Evolutionary conservation across 768 basidiomycete species (phyloP).

Genomic region (Collybia nuda): DNA sequence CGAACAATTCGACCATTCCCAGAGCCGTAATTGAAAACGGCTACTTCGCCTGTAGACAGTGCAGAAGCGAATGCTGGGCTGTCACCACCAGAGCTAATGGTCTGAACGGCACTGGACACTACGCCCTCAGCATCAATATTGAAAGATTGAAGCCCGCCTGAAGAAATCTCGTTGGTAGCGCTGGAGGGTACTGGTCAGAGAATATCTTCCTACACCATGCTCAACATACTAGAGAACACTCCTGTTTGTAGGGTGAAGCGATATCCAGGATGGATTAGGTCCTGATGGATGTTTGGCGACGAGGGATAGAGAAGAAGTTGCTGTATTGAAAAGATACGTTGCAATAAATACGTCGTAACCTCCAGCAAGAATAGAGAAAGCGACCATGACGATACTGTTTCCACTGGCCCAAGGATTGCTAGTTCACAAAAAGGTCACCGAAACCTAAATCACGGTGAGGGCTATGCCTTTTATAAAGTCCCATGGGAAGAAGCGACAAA

Average conservation of each 20-base stretch:
- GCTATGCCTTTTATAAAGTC: background rate
- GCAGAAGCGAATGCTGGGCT: constrained; percentile 50
- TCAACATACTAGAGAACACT: constrained; percentile 59
- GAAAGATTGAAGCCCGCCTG: constrained; percentile 59
- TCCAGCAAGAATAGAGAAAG: constrained; percentile 67
- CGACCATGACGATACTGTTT: constrained; percentile 45
- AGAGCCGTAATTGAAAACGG: constrained; percentile 55
- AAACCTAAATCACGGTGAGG: background rate
- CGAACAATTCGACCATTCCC: constrained; percentile 57
- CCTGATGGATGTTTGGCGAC: constrained; percentile 49
- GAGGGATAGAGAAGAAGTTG: constrained; percentile 45
- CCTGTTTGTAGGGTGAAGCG: constrained; percentile 51
- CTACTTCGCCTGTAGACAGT: constrained; percentile 58
- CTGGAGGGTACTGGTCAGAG: constrained; percentile 28
- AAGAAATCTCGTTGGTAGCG: constrained; percentile 55
- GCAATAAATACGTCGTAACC: constrained; percentile 63
- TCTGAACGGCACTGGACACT: constrained; percentile 44
- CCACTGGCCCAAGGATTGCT: too few species aligned
- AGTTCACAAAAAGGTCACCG: background rate
- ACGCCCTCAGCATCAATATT: constrained; percentile 41
- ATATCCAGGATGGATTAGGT: constrained; percentile 60
- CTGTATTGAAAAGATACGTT: constrained; percentile 60
- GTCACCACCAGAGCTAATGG: constrained; percentile 47
- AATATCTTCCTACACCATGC: too few species aligned
- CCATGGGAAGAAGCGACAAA: too few species aligned